Evolutionary conservation across 371 early-diverging fungal genomes (phyloP), one percentile per base, ranked within the genome.

Genomic region (Syncephalastrum racemosum): DNA sequence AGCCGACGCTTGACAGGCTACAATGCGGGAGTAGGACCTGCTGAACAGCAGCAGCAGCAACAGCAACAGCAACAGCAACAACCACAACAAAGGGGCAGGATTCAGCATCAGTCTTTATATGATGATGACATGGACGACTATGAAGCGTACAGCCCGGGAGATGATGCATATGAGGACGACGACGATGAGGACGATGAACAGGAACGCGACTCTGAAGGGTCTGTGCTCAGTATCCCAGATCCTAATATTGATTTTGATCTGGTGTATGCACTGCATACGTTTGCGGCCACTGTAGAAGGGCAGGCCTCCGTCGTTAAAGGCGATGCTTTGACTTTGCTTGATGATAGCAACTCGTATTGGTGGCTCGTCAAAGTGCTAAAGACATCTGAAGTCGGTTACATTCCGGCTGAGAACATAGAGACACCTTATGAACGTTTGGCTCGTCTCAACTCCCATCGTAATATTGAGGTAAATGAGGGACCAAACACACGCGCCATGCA

Each of bases 321-420:
- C 56, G 96, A 96, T 60, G 82, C 90, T 23, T 74, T 97, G 60
- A 90, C 89, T 44, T 76, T 97, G 56, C 75, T 97, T 43, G 97
- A 97, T 70, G 98, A 98, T 68, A 83, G 87, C n/a, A 96, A 98
- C 70, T 90, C 90, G 39, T 96, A 97, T 78, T 98, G 98, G 98
- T 98, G 98, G 98, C 80, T 97, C 18, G 92, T 98, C 24, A 90
- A 93, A 69, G 90, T 91, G 27, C 69, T 93, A 40, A 91, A 91
- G 67, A 90, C 89, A 15, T 86, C 86, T 14, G 92, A 93, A 69
- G 90, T 96, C 51, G 98, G 98, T 1, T 98, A 97, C 63, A 94
- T 98, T 49, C 98, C 97, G 10, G 97, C 97, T 6, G 97, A 96
- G 67, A 96, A 94, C 65, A 89, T 97, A 43, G 98, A 97, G 88